Base-by-base conservation (phyloP, 2,329 filamentous ascomycete genomes). In the Ascochyta koolunga region DNA sequence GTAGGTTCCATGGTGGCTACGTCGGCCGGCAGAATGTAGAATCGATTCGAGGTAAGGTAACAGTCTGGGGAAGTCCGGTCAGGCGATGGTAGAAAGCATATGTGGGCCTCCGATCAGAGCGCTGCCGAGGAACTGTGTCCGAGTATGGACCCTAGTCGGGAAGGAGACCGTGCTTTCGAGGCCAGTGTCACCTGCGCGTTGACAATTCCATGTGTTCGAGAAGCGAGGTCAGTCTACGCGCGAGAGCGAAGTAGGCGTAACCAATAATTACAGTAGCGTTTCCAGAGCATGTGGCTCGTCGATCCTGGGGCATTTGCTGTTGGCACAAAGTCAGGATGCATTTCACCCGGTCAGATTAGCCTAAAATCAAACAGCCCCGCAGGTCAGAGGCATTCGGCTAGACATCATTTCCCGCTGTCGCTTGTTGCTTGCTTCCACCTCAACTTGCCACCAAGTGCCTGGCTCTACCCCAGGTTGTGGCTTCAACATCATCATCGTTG, bases 161-260 rank as follows among this genome's bases (percentile, higher is more conserved):
- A 60, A 58, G 57, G 60, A 59, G 60, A 60, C 53, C 53, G 48
- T 60, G 57, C 51, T 54, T 49, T 37, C 44, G 44, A 39, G 60
- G 59, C 62, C 66, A 69, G 68, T 67, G 64, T 62, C 60, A 65
- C 66, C 70, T 71, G 68, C 68, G 68, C 66, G 66, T 66, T 71
- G 69, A 67, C 59, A 55, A 58, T 72, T 73, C 71, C 67, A 73
- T 72, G 71, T 69, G 60, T 69, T 72, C 71, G 66, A 73, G 70
- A 74, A 74, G 70, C 69, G 69, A 72, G 65, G 69, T 68, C 67
- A 69, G 53, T 57, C 65, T 48, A 64, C 60, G 56, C 36, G 41
- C 51, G 50, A 62, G 72, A 70, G 70, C 67, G 67, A 62, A 61
- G 55, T 64, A 62, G 54, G 61, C 64, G 68, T 67, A 58, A 61